A percentile compares a stretch with the other conserved stretches of the same genome.
Conservation (phyloP, 2,329 filamentous ascomycete genomes). For the Trichoderma simmonsii region DNA sequence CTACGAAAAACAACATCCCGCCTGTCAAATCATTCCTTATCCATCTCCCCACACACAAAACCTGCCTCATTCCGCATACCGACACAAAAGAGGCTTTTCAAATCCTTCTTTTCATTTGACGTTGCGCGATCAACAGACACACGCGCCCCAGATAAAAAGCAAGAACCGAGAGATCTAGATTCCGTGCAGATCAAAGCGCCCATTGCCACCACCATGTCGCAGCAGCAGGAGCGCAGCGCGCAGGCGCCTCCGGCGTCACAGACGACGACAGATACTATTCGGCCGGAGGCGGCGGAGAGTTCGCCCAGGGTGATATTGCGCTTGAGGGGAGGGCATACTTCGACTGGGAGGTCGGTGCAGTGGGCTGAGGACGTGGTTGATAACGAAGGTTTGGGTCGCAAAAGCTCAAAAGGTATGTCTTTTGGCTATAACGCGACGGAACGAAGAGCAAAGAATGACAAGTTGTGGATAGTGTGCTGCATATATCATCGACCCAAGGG, state of each 20-base stretch:
- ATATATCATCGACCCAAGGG: constrained; percentile 89
- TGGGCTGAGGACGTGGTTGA: constrained; percentile 94
- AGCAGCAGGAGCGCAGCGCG: constrained; percentile 28
- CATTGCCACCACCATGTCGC: constrained; percentile 28
- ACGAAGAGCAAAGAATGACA: neutral
- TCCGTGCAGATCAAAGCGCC: neutral
- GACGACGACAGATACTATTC: constrained; percentile 31
- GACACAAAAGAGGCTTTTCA: neutral
- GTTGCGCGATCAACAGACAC: neutral
- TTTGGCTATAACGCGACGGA: neutral
- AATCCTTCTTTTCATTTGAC: neutral
- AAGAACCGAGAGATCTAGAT: neutral
- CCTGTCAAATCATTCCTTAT: neutral
- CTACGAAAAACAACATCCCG: neutral
- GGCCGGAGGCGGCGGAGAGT: constrained; percentile 30
- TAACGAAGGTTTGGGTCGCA: constrained; percentile 91
- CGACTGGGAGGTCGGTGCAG: constrained; percentile 64
- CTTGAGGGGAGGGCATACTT: constrained; percentile 47
- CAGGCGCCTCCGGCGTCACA: constrained; percentile 33
- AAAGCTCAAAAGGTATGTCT: constrained; percentile 80
- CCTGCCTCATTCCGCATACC: neutral
- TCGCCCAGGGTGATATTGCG: constrained; percentile 44
- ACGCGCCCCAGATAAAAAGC: neutral
- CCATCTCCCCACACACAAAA: neutral
- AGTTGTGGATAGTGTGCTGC: constrained; percentile 72